phyloP scores from a whole-genome alignment of 768 basidiomycete species.

The Mycena vitilis region DNA sequence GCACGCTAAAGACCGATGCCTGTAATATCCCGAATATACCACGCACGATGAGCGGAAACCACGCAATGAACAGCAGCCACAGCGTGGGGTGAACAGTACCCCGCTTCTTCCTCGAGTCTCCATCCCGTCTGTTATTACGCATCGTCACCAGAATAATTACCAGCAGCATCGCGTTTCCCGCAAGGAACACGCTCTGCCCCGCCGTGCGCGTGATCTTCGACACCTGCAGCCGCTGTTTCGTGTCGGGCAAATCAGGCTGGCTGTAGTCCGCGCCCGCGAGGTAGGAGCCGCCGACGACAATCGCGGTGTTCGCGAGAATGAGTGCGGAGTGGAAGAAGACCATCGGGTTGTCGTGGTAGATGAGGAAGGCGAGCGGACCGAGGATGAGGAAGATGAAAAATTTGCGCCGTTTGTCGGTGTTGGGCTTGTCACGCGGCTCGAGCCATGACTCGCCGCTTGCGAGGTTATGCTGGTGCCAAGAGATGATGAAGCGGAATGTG shows the following conservation, averaged over 20 bases:
- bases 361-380: slow-evolving; percentile 42
- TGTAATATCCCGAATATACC: slow-evolving; percentile 48
- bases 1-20: slow-evolving; percentile 3
- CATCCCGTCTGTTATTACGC: slow-evolving; percentile 36
- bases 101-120: slow-evolving; percentile 9
- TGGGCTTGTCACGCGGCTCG: slow-evolving; percentile 42
- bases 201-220: slow-evolving; percentile 46
- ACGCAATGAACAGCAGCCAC: slow-evolving; percentile 42
- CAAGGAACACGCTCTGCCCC: slow-evolving; percentile 49
- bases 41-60: slow-evolving; percentile 49
- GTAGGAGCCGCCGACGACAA: slow-evolving; percentile 47
- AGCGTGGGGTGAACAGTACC: slow-evolving; percentile 44
- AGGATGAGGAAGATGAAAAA: slow-evolving; percentile 32
- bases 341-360: slow-evolving; percentile 43
- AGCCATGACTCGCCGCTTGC: slow-evolving; percentile 47
- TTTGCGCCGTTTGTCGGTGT: slow-evolving; percentile 25
- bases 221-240: slow-evolving; percentile 31
- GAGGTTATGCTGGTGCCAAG: slow-evolving; percentile 51
- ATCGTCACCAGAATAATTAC: slow-evolving; percentile 44
- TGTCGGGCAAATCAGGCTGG: slow-evolving; percentile 29
- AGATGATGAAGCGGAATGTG: slow-evolving; percentile 49
- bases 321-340: slow-evolving; percentile 46
- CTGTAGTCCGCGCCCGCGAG: slow-evolving; percentile 42
- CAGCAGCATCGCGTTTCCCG: slow-evolving; percentile 42
- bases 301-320: slow-evolving; percentile 46